Percentiles rank a stretch among this genome's conserved stretches.
Conservation (phyloP, 108 stramenopile genomes). For the Skeletonema tropicum region DNA sequence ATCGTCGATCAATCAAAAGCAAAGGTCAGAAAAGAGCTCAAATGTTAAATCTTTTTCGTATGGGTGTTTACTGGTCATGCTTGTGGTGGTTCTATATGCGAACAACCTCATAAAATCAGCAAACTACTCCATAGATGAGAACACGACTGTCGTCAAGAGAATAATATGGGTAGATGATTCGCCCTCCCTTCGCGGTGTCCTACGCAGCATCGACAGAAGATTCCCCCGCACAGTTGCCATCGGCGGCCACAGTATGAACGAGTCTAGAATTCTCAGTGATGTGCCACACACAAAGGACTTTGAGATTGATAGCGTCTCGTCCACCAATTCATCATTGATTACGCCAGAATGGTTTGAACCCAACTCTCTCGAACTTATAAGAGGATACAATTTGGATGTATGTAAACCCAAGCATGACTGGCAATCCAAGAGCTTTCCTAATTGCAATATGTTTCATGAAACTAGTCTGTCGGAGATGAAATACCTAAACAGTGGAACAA, state of each 20-base stretch:
- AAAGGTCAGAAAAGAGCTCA: neutral
- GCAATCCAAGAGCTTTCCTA: slow-evolving; percentile 6
- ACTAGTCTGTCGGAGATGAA: slow-evolving; percentile 23
- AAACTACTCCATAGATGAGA: neutral
- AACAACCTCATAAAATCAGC: neutral
- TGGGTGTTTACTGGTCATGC: neutral
- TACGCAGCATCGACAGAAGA: neutral
- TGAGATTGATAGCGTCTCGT: neutral
- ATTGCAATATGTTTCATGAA: slow-evolving; percentile 11
- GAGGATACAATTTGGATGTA: slow-evolving; percentile 15
- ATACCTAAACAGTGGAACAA: slow-evolving; percentile 25
- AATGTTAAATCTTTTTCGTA: neutral
- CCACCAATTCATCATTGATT: neutral
- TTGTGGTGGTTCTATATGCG: neutral
- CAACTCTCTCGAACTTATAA: slow-evolving; percentile 21
- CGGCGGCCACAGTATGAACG: neutral
- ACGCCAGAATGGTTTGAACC: slow-evolving; percentile 28
- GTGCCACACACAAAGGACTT: neutral
- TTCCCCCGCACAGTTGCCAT: neutral
- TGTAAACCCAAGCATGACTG: slow-evolving; percentile 39
- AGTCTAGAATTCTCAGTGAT: neutral
- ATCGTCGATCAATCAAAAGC: neutral
- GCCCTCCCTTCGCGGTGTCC: neutral
- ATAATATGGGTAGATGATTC: neutral
- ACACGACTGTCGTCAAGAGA: neutral